Percentiles rank a stretch among this genome's conserved stretches.
Conservation (phyloP, 2,329 filamentous ascomycete species). For the Talaromyces sp. region DNA sequence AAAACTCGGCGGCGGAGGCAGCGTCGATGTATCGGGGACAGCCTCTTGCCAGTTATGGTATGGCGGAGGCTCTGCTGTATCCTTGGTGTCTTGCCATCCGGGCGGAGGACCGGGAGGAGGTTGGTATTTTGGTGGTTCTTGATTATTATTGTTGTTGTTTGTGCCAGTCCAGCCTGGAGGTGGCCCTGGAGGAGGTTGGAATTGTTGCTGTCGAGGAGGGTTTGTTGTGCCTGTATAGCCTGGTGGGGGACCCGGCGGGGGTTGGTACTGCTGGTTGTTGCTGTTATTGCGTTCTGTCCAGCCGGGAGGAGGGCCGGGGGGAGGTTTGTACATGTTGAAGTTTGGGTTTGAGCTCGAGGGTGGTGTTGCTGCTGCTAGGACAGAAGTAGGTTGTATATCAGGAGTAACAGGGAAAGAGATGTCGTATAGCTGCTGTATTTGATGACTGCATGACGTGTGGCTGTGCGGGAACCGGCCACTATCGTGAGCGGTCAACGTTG, state of each 20-base stretch:
- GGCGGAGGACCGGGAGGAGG: neutral
- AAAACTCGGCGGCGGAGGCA: constrained; percentile 55
- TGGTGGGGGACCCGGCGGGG: neutral
- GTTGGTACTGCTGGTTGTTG: neutral
- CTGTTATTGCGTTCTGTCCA: neutral
- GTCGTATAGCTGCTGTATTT: too few species aligned
- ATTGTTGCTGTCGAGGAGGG: neutral
- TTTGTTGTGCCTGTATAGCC: neutral
- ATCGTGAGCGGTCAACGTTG: neutral
- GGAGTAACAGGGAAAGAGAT: neutral
- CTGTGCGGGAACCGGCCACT: neutral
- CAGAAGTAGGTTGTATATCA: neutral
- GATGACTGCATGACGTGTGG: neutral
- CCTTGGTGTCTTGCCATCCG: neutral
- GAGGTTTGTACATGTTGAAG: constrained; percentile 7
- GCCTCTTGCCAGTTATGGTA: constrained; percentile 58
- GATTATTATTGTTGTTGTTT: neutral
- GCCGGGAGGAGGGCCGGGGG: neutral
- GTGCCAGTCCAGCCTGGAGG: neutral
- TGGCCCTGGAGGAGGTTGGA: neutral
- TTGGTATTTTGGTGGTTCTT: neutral
- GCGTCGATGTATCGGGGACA: constrained; percentile 53
- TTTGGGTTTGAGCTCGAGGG: neutral
- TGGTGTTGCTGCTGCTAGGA: neutral
- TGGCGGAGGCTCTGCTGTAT: constrained; percentile 41